phyloP scores from a whole-genome alignment of 495 filamentous ascomycete genomes.

The Penicillium crystallinum region DNA sequence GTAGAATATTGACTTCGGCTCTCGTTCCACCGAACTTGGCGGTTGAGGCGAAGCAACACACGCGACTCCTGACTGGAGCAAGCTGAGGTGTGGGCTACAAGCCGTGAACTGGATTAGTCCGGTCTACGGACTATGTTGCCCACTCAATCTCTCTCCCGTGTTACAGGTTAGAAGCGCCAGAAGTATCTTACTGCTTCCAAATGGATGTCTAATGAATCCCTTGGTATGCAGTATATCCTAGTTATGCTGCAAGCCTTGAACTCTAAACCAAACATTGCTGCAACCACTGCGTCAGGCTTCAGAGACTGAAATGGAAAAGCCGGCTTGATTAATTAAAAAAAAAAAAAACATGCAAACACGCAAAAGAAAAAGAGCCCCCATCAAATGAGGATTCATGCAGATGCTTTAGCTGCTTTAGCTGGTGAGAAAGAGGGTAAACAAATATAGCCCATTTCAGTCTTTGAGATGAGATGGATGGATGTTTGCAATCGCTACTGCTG shows the following conservation, averaged over 20 bases:
- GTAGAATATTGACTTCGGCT: not conserved
- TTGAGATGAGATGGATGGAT: not conserved
- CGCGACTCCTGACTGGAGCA: conserved; percentile 11
- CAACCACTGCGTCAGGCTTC: not conserved
- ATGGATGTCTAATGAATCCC: not conserved
- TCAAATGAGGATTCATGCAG: not conserved
- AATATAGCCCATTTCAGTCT: not conserved
- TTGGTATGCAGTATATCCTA: not conserved
- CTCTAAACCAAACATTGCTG: not conserved
- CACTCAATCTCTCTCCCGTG: no score
- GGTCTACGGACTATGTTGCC: not conserved
- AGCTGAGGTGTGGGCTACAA: conserved; percentile 16
- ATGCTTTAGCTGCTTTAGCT: not conserved
- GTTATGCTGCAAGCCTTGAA: not conserved
- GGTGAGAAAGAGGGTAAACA: not conserved
- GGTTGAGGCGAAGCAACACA: conserved; percentile 6
- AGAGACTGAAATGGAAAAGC: not conserved
- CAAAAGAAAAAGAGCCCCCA: not conserved
- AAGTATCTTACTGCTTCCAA: no score
- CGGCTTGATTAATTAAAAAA: not conserved
- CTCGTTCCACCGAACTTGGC: not conserved
- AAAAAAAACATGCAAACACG: not conserved
- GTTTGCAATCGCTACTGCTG: not conserved
- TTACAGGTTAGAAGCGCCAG: no score
- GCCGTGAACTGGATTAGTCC: conserved; percentile 8